Evolutionary conservation across 176 grass and related monocot species (phyloP).

Genomic region (Hsuehochloa calcarea): DNA sequence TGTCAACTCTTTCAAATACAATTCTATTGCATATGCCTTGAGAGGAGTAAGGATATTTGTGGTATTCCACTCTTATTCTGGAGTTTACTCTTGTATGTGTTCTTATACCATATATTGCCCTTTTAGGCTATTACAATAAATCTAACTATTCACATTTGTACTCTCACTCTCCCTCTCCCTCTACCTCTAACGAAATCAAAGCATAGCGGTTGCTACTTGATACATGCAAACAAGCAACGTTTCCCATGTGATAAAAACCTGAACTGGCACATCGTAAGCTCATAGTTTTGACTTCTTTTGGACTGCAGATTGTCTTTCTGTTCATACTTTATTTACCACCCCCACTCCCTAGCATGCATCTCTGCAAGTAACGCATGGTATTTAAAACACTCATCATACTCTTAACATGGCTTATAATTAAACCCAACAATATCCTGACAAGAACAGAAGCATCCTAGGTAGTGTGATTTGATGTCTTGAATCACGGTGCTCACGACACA

Average conservation of each 20-base stretch:
- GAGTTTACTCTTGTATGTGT: too few species aligned
- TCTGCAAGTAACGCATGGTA: not conserved
- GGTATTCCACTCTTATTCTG: too few species aligned
- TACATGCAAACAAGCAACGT: not conserved
- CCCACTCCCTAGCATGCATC: not conserved
- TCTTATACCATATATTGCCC: too few species aligned
- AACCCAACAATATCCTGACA: not conserved
- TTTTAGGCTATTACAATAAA: too few species aligned
- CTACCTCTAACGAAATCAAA: not conserved
- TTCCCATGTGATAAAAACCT: not conserved
- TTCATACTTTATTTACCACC: not conserved
- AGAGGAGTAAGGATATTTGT: too few species aligned
- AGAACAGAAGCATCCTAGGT: not conserved
- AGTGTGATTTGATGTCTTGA: not conserved
- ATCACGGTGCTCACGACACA: not conserved
- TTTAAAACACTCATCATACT: not conserved
- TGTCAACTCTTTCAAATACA: too few species aligned
- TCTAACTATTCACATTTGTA: too few species aligned
- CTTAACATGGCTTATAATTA: constrained; percentile 10
- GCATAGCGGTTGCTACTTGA: not conserved
- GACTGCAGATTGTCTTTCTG: not conserved
- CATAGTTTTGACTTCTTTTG: not conserved
- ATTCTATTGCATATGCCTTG: too few species aligned
- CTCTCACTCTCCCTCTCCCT: too few species aligned
- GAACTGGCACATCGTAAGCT: not conserved